Evolutionary conservation across 2,329 filamentous ascomycete genomes (phyloP).

Genomic region (Trichophyton verrucosum): DNA sequence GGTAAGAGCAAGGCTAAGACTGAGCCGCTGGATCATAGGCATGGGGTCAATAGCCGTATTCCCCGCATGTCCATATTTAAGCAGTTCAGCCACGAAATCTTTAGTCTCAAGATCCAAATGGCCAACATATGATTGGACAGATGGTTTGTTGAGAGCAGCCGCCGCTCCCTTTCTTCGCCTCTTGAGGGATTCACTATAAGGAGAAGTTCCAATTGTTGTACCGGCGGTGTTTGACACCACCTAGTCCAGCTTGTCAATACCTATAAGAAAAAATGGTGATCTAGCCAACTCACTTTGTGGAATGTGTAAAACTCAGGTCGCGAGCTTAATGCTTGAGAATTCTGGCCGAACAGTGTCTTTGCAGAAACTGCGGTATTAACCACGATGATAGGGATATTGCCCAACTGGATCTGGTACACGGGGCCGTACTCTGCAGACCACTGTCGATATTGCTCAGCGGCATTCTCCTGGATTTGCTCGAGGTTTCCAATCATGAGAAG

Average conservation of each 20-base stretch:
- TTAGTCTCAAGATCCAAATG: slow-evolving; percentile 52
- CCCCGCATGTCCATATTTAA: slow-evolving; percentile 46
- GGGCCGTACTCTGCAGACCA: slow-evolving; percentile 41
- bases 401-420: slow-evolving; percentile 47
- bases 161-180: slow-evolving; percentile 53
- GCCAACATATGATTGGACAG: slow-evolving; percentile 49
- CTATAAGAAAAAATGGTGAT: background rate
- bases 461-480: slow-evolving; percentile 43
- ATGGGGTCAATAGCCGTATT: slow-evolving; percentile 47
- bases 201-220: slow-evolving; percentile 56
- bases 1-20: slow-evolving; percentile 49
- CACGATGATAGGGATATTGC: slow-evolving; percentile 45
- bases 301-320: slow-evolving; percentile 49
- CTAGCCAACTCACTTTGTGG: slow-evolving; percentile 36
- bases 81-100: slow-evolving; percentile 50
- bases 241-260: slow-evolving; percentile 22
- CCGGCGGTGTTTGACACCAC: slow-evolving; percentile 53
- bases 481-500: slow-evolving; percentile 46
- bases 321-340: slow-evolving; percentile 44
- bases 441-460: slow-evolving; percentile 44
- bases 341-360: slow-evolving; percentile 40
- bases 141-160: slow-evolving; percentile 52
- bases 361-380: slow-evolving; percentile 44
- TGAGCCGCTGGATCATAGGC: slow-evolving; percentile 55
- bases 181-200: slow-evolving; percentile 54